Evolutionary conservation across 805 yeast species (phyloP).

Genomic region (Candida germanica): DNA sequence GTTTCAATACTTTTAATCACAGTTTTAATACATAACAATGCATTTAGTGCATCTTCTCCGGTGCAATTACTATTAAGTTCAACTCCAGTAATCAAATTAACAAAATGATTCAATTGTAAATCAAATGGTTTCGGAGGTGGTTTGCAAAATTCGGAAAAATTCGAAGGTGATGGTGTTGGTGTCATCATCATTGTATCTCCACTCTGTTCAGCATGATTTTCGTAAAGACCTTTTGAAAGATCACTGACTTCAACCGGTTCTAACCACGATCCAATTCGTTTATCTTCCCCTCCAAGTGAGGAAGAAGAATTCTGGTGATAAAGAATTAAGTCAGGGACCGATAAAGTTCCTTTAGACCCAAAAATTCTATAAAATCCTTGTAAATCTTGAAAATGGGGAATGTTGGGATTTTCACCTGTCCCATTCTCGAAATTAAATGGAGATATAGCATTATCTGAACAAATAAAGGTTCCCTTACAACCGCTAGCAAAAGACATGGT

Average conservation of each 20-base stretch:
- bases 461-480: conserved; percentile 34
- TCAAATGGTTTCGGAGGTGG: conserved; percentile 29
- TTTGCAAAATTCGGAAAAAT: conserved; percentile 13
- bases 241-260: conserved; percentile 16
- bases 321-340: conserved; percentile 35
- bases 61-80: conserved; percentile 24
- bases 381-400: conserved; percentile 27
- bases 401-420: conserved; percentile 39
- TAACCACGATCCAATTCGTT: conserved; percentile 17
- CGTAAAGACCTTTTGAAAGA: neutral
- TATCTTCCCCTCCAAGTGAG: neutral
- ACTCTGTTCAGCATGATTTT: conserved; percentile 1
- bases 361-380: conserved; percentile 35
- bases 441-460: conserved; percentile 36
- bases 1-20: conserved; percentile 30
- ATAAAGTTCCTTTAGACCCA: conserved; percentile 38
- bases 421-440: conserved; percentile 38
- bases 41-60: conserved; percentile 37
- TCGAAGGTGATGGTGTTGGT: conserved; percentile 11
- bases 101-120: conserved; percentile 35
- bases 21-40: conserved; percentile 38
- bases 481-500: conserved; percentile 31
- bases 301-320: conserved; percentile 23
- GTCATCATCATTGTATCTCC: conserved; percentile 6
- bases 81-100: conserved; percentile 29